phyloP scores from a whole-genome alignment of 2,329 filamentous ascomycete species.

The Diaporthe citrichinensis region DNA sequence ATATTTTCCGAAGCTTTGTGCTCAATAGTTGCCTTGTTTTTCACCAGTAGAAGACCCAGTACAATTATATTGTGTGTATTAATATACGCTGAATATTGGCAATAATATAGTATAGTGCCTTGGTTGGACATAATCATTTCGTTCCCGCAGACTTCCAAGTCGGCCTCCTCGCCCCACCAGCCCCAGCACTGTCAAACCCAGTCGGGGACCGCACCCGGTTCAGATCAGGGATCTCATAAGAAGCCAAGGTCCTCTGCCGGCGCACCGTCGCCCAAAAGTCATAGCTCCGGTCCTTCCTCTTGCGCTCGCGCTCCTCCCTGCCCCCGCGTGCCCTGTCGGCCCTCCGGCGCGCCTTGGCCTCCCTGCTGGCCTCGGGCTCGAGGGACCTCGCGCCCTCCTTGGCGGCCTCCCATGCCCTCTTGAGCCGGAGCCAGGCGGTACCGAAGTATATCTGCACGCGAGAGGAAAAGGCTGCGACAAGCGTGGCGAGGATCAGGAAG shows the following conservation, averaged over 20 bases:
- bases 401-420: neutral
- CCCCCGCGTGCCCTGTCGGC: constrained; percentile 44
- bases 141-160: constrained; percentile 16
- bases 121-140: neutral
- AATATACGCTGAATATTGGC: neutral
- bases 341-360: constrained; percentile 40
- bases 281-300: constrained; percentile 52
- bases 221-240: constrained; percentile 55
- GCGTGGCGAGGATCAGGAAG: constrained; percentile 63
- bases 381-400: constrained; percentile 43
- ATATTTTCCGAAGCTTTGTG: no score
- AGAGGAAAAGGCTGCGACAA: constrained; percentile 70
- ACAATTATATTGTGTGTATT: no score
- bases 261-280: constrained; percentile 58
- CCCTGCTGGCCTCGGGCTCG: constrained; percentile 46
- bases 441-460: constrained; percentile 53
- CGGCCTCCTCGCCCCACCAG: neutral
- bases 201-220: constrained; percentile 47
- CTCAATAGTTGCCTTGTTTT: no score
- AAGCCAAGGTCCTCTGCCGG: constrained; percentile 46
- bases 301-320: constrained; percentile 42
- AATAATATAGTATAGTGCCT: neutral
- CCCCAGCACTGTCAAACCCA: constrained; percentile 30
- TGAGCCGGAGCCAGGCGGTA: constrained; percentile 39
- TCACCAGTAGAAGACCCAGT: no score